These are phyloP conservation scores for Boechera retrofracta DNA, from an alignment of 345 rosid genomes.

Conservation along the genomic window DNA sequence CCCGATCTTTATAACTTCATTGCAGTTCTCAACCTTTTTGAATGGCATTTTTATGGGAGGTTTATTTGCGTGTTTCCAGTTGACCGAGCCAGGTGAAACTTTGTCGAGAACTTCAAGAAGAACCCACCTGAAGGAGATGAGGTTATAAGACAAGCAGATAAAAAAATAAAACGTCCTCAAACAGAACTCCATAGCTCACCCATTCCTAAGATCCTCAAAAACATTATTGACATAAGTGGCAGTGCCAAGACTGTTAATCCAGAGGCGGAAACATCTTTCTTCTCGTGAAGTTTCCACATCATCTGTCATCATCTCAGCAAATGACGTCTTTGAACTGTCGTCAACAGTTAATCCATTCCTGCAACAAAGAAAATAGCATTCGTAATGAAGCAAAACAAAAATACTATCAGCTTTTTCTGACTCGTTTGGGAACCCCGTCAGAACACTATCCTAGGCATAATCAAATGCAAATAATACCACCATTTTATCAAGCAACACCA, in stretches of 20 bases:
- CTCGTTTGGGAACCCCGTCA: conserved; percentile 3
- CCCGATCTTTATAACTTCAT: conserved; percentile 49
- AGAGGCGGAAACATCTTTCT: conserved; percentile 97
- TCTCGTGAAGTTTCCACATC: conserved; percentile 92
- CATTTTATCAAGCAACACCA: neutral
- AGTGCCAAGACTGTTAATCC: conserved; percentile 96
- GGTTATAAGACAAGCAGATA: conserved; percentile 30
- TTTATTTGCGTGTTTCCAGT: conserved; percentile 50
- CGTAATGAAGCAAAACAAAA: neutral
- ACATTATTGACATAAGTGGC: conserved; percentile 80
- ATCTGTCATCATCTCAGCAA: conserved; percentile 98
- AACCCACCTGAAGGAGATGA: conserved; percentile 72
- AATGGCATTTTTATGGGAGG: conserved; percentile 51
- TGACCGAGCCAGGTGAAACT: conserved; percentile 48
- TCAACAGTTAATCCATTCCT: conserved; percentile 88
- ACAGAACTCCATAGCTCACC: conserved; percentile 55
- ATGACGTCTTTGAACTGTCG: conserved; percentile 67
- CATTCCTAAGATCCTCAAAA: conserved; percentile 92
- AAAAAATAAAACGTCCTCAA: conserved; percentile 15
- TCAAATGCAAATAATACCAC: neutral
- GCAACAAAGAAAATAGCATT: conserved; percentile 45
- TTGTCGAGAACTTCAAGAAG: conserved; percentile 57
- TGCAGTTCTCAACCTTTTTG: conserved; percentile 50
- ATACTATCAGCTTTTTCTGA: conserved; percentile 21
- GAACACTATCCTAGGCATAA: conserved; percentile 7